Percentiles rank a stretch among this genome's conserved stretches.
These are phyloP conservation scores for Cynara cardunculus DNA, from an alignment of 129 eudicot species.

Conservation along the genomic window DNA sequence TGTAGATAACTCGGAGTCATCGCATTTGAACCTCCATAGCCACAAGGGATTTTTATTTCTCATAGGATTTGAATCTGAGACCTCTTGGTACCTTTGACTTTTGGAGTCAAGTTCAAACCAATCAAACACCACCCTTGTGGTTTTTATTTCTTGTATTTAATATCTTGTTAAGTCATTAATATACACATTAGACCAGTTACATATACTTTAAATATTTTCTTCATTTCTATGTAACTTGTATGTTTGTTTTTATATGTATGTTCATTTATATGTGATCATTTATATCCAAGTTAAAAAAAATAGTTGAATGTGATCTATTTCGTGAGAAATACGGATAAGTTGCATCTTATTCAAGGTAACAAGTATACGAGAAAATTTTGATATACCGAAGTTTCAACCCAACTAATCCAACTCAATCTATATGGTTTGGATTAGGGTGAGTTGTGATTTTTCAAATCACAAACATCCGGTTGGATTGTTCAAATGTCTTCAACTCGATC, in stretches of 20 bases:
- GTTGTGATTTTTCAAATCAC: not conserved
- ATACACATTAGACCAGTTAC: not conserved
- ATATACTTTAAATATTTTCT: too few relatives aligned
- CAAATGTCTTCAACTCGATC: not conserved
- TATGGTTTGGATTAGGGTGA: not conserved
- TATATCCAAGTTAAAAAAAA: not conserved
- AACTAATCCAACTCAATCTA: not conserved
- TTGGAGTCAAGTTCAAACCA: too few relatives aligned
- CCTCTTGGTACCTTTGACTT: too few relatives aligned
- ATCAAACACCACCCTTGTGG: too few relatives aligned
- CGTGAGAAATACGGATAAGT: not conserved
- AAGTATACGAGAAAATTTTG: not conserved
- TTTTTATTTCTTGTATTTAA: too few relatives aligned
- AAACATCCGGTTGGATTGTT: not conserved
- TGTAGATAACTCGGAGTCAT: too few relatives aligned
- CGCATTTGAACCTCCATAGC: too few relatives aligned
- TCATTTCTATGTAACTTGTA: not conserved
- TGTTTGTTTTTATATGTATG: too few relatives aligned
- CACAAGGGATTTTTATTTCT: too few relatives aligned
- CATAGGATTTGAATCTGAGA: too few relatives aligned
- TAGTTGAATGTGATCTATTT: not conserved
- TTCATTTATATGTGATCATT: not conserved
- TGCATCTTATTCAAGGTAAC: not conserved
- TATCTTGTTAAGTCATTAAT: not conserved
- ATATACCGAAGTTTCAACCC: not conserved